phyloP scores from a whole-genome alignment of 2,329 filamentous ascomycete species.

The Epicoccum nigrum region DNA sequence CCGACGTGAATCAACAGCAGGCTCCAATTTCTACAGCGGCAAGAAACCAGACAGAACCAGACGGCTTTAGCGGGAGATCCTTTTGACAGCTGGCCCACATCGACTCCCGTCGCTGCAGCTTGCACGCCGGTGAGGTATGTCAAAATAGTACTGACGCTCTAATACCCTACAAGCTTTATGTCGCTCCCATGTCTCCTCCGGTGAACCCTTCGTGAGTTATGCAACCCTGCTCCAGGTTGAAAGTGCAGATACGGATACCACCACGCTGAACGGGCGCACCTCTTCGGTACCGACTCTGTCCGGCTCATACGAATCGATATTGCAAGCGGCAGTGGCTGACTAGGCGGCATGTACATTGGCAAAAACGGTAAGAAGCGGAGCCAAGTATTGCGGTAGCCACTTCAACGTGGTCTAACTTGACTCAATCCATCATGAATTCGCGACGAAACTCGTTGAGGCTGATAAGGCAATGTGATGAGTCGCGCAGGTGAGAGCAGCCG shows the following conservation, averaged over 20 bases:
- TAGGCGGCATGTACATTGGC: not conserved
- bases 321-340: constrained; percentile 10
- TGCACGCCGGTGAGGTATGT: constrained; percentile 1
- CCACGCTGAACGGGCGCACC: not conserved
- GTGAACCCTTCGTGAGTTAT: too few species aligned
- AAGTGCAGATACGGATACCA: constrained; percentile 9
- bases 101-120: constrained; percentile 2
- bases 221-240: too few species aligned
- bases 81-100: constrained; percentile 9
- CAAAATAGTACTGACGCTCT: constrained; percentile 3
- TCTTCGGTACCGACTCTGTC: not conserved
- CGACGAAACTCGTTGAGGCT: not conserved
- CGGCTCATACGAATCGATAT: not conserved
- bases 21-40: not conserved
- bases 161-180: constrained; percentile 3
- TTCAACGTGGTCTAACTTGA: not conserved
- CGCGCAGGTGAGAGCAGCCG: constrained; percentile 9
- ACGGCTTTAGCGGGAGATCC: constrained; percentile 1
- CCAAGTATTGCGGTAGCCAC: constrained; percentile 3
- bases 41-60: not conserved
- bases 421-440: not conserved
- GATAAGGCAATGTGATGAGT: constrained; percentile 2
- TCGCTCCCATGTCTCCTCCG: constrained; percentile 4
- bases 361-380: not conserved
- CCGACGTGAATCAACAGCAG: constrained; percentile 1